Evolutionary conservation across 495 filamentous ascomycete genomes (phyloP), one percentile per base, ranked within the genome.

Genomic region (Talaromyces proteolyticus): DNA sequence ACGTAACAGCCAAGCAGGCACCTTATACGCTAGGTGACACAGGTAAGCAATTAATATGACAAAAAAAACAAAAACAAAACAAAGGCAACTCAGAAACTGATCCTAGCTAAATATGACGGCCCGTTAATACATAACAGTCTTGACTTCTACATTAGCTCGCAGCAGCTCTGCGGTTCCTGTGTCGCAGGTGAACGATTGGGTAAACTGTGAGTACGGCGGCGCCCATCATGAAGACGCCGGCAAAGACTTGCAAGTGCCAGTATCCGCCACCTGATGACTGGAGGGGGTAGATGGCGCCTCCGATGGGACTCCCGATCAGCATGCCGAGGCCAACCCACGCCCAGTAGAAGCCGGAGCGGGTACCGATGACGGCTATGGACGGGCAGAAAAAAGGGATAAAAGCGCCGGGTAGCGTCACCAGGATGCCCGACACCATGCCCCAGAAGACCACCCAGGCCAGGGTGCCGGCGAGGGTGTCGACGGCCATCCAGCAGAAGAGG

Each of bases 241-340:
- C 45, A 34, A 63, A 64, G 0, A 61, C 36, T 41, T 64, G 62
- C 53, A 63, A 48, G 0, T 50, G 48, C 25, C 40, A 34, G 17
- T 53, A 54, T 1, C 41, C 51, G 10, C 54, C 56, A n/a, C 41
- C 20, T 8, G 53, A 45, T 8, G 53, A 42, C 10, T 43, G 29
- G 7, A 47, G 19, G 16, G 24, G 17, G 37, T 34, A 10, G 16
- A 26, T 12, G 4, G 59, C 57, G 4, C 86, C 85, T 10, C 73
- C 84, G 58, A 91, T 85, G 3, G 87, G 86, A 37, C 68, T 78
- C 7, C 80, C 81, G 0, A 76, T 81, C 45, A 89, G 61, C 0
- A 74, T 59, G n/a, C 52, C 54, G 7, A 67, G 19, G 1, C 56
- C 48, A 3, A 55, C 50, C 12, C 50, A 51, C n/a, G 57, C 36